Evolutionary conservation across 495 filamentous ascomycete genomes (phyloP).

Genomic region (Diplogelasinospora grovesii): DNA sequence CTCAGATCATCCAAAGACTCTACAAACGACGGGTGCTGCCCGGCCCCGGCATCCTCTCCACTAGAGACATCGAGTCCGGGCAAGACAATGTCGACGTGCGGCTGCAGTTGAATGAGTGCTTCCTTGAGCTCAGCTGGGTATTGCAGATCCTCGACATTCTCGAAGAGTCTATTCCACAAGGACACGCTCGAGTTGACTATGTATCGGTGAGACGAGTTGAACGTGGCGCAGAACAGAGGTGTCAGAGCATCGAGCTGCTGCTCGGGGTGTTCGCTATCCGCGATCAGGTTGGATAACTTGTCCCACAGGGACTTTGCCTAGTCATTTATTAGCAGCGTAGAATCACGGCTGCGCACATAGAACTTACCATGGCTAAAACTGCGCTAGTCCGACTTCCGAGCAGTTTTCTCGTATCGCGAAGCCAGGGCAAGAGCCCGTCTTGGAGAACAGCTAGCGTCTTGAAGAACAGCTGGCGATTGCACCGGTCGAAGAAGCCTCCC

Average conservation of each 20-base stretch:
- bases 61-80: slow-evolving; percentile 32
- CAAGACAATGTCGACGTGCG: slow-evolving; percentile 34
- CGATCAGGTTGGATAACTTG: slow-evolving; percentile 27
- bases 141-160: slow-evolving; percentile 26
- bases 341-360: no score
- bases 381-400: slow-evolving; percentile 26
- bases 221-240: slow-evolving; percentile 41
- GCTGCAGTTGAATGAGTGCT: slow-evolving; percentile 29
- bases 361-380: slow-evolving; percentile 32
- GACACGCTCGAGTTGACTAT: slow-evolving; percentile 33
- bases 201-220: slow-evolving; percentile 36
- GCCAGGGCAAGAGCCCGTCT: slow-evolving; percentile 52
- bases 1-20: slow-evolving; percentile 47
- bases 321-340: slow-evolving; percentile 3
- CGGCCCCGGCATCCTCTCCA: slow-evolving; percentile 19
- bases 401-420: slow-evolving; percentile 45
- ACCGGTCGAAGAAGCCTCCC: slow-evolving; percentile 29
- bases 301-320: slow-evolving; percentile 39
- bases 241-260: slow-evolving; percentile 34
- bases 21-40: slow-evolving; percentile 33
- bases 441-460: slow-evolving; percentile 49
- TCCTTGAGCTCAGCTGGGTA: slow-evolving; percentile 39
- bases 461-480: slow-evolving; percentile 29
- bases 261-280: slow-evolving; percentile 20
- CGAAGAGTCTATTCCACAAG: slow-evolving; percentile 40